These are phyloP conservation scores for Zygoascus bituminiphila DNA, from an alignment of 805 yeast genomes.

Conservation along the genomic window DNA sequence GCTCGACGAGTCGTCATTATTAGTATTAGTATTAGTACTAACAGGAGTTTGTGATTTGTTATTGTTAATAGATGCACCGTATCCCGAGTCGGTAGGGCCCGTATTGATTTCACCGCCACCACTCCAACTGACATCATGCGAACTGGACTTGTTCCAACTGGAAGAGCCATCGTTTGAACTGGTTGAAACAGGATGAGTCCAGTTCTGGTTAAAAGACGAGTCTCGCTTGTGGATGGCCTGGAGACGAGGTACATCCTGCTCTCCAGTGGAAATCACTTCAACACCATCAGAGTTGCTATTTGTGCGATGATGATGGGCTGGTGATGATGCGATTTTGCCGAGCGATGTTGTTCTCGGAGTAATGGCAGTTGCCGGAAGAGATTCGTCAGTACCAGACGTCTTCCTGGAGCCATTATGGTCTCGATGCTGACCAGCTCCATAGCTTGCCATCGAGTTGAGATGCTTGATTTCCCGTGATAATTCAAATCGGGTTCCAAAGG, in stretches of 20 bases:
- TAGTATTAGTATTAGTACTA: no score
- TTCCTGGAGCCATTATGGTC: background rate
- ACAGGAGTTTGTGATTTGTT: background rate
- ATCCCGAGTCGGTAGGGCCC: background rate
- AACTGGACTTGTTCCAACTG: background rate
- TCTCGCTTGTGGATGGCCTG: constrained; percentile 7
- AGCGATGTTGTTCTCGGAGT: constrained; percentile 1
- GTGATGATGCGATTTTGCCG: background rate
- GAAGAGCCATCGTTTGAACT: background rate
- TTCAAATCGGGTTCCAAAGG: constrained; percentile 94
- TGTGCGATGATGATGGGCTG: background rate
- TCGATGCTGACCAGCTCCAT: background rate
- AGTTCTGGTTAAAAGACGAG: constrained; percentile 18
- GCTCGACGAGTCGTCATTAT: background rate
- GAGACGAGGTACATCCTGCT: no score
- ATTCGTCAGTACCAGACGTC: background rate
- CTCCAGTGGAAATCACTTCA: background rate
- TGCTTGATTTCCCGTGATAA: constrained; percentile 82
- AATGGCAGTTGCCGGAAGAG: constrained; percentile 1
- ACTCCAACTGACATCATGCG: background rate
- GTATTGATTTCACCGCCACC: background rate
- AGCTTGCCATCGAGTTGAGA: constrained; percentile 21
- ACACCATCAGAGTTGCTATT: no score
- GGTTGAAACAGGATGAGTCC: constrained; percentile 13
- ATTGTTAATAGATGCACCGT: background rate